Base-by-base conservation (phyloP, 2,329 filamentous ascomycete genomes). In the Xylaria hypoxylon region DNA sequence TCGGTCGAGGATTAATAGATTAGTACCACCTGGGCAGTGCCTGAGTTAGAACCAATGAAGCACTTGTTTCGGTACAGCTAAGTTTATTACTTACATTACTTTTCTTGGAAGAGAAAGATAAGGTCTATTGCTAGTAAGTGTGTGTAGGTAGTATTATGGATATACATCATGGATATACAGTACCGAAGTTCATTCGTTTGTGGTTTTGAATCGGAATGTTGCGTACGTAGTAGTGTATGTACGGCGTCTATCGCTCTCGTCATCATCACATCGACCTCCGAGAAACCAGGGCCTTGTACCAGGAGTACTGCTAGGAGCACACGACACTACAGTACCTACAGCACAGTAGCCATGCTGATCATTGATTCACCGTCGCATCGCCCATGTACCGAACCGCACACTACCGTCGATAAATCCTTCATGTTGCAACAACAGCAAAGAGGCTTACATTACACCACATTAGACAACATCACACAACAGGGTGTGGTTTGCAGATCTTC, bases 401-500 rank as follows among this genome's bases (percentile, higher is more conserved):
- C n/a, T n/a, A 26, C 48, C 28, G 48, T 40, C 13, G 15, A 24
- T 40, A 22, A 40, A 55, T 55, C 31, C 52, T 15, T 24, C 24
- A 44, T 33, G 57, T 50, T n/a, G 42, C 44, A 48, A 52, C 19
- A 38, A 42, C 28, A 64, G 48, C 42, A 47, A 44, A 61, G 53
- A 42, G 10, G 5, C 15, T 51, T 38, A 38, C 35, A 38, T 57
- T 57, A 28, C 44, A n/a, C n/a, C n/a, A n/a, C n/a, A n/a, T n/a
- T n/a, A n/a, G n/a, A n/a, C n/a, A n/a, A 38, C 35, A 38, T 57
- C 51, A 28, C 44, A 38, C 42, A 60, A 19, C 55, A 40, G 42
- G 31, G 53, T 67, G 56, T 44, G 22, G 64, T 64, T 64, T 65
- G 67, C 61, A 69, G 67, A 69, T 69, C 66, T 48, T 63, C 53